These are phyloP conservation scores for Micractinium sp. DNA, from an alignment of 139 green algal genomes.

Conservation along the genomic window DNA sequence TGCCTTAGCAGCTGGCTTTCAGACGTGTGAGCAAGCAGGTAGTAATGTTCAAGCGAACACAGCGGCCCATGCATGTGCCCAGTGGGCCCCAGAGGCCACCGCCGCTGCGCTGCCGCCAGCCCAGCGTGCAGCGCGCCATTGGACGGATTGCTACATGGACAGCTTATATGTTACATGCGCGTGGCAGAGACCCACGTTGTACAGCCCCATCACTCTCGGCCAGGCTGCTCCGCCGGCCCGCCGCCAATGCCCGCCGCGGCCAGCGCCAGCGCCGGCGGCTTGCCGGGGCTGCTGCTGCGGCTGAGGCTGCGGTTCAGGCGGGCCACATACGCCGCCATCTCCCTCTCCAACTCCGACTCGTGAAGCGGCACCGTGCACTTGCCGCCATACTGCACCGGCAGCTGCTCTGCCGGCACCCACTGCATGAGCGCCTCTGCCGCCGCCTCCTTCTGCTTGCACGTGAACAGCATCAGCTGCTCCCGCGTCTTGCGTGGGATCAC, in stretches of 20 bases:
- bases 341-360: constrained; percentile 12
- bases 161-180: too few relatives aligned
- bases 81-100: too few relatives aligned
- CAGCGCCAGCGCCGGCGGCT: not conserved
- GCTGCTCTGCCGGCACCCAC: constrained; percentile 32
- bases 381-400: constrained; percentile 29
- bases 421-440: constrained; percentile 23
- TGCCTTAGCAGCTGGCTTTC: too few relatives aligned
- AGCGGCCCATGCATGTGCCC: too few relatives aligned
- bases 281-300: not conserved
- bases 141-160: too few relatives aligned
- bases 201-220: too few relatives aligned
- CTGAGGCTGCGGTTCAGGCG: constrained; percentile 1
- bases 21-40: too few relatives aligned
- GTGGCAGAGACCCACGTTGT: too few relatives aligned
- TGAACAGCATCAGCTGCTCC: constrained; percentile 30
- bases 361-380: not conserved
- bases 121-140: too few relatives aligned
- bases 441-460: not conserved
- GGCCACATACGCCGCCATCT: constrained; percentile 5
- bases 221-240: too few relatives aligned
- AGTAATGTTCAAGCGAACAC: too few relatives aligned
- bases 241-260: not conserved
- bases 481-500: constrained; percentile 17
- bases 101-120: too few relatives aligned